Evolutionary conservation across 768 basidiomycete species (phyloP).

Genomic region (Macrolepiota dolichaula): DNA sequence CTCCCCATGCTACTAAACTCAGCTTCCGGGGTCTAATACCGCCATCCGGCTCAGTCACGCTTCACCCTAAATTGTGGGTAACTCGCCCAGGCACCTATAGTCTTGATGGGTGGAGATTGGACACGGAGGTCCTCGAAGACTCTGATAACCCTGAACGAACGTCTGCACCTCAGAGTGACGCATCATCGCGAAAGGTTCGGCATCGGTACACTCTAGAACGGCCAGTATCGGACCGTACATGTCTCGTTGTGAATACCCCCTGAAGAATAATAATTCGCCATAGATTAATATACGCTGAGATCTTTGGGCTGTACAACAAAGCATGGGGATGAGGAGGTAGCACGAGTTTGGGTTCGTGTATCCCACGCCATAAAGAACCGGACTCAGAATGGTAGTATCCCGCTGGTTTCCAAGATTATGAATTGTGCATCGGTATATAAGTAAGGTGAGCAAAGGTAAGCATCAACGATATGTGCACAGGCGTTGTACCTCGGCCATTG

Average conservation of each 20-base stretch:
- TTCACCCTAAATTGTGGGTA: conserved; percentile 57
- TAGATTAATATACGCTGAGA: conserved; percentile 9
- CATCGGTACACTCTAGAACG: conserved; percentile 36
- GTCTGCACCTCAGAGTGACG: not conserved
- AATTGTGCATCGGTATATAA: no score
- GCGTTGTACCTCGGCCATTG: no score
- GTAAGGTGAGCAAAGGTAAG: no score
- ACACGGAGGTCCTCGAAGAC: conserved; percentile 35
- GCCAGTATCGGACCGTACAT: conserved; percentile 22
- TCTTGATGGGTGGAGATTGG: conserved; percentile 66
- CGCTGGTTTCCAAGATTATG: no score
- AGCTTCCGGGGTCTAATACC: conserved; percentile 57
- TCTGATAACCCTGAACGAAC: not conserved
- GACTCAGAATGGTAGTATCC: no score
- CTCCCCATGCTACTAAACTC: conserved; percentile 64
- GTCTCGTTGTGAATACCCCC: conserved; percentile 28
- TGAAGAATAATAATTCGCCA: conserved; percentile 2
- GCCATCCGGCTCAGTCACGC: conserved; percentile 40
- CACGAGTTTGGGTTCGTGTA: no score
- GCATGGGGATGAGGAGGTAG: not conserved
- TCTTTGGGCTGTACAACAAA: not conserved
- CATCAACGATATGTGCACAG: no score
- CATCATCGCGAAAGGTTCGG: conserved; percentile 11
- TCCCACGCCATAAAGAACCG: no score
- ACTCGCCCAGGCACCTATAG: conserved; percentile 61